Base-by-base conservation (phyloP, 2,329 filamentous ascomycete species). In the Diplodia corticola region DNA sequence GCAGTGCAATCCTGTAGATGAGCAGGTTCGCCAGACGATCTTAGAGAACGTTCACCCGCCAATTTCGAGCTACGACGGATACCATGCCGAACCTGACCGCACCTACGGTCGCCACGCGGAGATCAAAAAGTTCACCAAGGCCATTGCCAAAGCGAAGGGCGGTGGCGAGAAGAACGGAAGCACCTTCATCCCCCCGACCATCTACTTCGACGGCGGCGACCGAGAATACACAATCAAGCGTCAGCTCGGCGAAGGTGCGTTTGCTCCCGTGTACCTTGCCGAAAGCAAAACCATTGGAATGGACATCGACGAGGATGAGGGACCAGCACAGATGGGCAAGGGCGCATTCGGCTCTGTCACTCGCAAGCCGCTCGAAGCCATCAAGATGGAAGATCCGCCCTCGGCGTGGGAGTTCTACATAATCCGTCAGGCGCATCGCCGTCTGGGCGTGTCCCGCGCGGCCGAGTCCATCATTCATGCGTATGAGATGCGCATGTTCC, bases 401-500 rank as follows among this genome's bases (percentile, higher is more conserved):
- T 90, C 89, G 4, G 85, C 91, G 0, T 99, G 95, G 95, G 95
- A 99, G 75, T 99, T 98, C 75, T 91, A 97, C 79, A 96, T 99
- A 78, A 92, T 98, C 82, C 89, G 92, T 1, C 86, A 92, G 65
- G 88, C 91, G 1, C 91, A 94, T 69, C 82, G 86, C 24, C 90
- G 95, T 0, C 83, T 99, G 0, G 90, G 89, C 0, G 84, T 89
- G 0, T 86, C 79, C 7, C 88, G 94, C 15, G 89, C 90, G 0
- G 84, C 88, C 0, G 88, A 91, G 3, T 96, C 91, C 15, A 84
- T 99, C 67, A 88, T 96, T 1, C 85, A 88, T 44, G 94, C 91
- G 0, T 91, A 97, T 70, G 94, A 97, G 75, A 88, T 97, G 82
- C 95, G 98, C 74, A 84, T 97, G 7, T 98, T 94, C 82, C 86